Evolutionary conservation across 176 grass and related monocot species (phyloP), one percentile per base, ranked within the genome.

Genomic region (Olyra latifolia): DNA sequence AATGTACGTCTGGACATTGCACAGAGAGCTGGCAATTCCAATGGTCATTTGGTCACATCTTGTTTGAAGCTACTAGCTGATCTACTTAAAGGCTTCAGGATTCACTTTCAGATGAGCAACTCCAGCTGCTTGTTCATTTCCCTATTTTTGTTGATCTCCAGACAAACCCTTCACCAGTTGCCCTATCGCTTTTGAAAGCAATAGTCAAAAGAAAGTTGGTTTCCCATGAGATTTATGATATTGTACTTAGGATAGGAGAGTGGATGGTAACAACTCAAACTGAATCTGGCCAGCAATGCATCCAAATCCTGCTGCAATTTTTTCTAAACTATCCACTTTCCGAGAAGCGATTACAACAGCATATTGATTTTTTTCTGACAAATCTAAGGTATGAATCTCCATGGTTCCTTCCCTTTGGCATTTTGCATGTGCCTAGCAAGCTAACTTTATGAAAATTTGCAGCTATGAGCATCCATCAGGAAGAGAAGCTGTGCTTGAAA

Each of bases 401-500:
- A 13, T 49, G 50, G 16, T 27, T 67, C 11, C 57, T 69, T 62
- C 35, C 38, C 29, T 78, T 86, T 40, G 50, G 22, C 40, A 41
- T 44, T 53, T 45, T 55, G 40, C 19, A 55, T 80, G 39, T 32
- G 12, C 32, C 15, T n/a, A 63, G 9, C 70, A 46, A 46, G 66
- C 15, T 80, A 81, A 84, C 64, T 53, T 62, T 23, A 6, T 29
- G 20, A 7, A 80, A 70, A 39, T 71, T 80, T 91, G 72, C 85
- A 98, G 95, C 32, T 98, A 98, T 44, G 92, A 95, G 81, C 92
- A 95, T 86, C 70, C 88, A 41, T 95, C 90, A 35, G 95, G 95
- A 70, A 91, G 90, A 88, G 95, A 94, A 94, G 89, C 90, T 20
- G 95, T 98, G 43, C 86, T 98, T 69, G 90, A 98, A 85, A 98